Conservation (phyloP, 768 basidiomycete genomes). For the Phallus indusiatus region DNA sequence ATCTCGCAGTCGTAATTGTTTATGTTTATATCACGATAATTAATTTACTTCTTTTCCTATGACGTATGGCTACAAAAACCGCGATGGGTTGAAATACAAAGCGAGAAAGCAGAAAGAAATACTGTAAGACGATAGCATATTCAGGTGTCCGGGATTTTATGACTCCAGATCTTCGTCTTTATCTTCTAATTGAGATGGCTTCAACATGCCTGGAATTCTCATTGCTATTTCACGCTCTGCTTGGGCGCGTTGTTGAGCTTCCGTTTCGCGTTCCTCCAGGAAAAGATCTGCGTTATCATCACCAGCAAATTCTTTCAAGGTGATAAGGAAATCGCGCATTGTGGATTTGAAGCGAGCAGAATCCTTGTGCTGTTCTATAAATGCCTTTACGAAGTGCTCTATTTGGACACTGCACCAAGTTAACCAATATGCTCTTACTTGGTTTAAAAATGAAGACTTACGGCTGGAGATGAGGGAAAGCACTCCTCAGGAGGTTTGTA, state of each 20-base stretch:
- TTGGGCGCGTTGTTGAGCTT: slow-evolving; percentile 25
- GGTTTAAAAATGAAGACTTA: slow-evolving; percentile 13
- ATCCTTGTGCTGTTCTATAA: slow-evolving; percentile 10
- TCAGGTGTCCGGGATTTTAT: not conserved
- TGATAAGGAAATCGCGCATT: slow-evolving; percentile 39
- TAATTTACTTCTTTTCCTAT: not conserved
- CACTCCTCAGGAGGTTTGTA: slow-evolving; percentile 28
- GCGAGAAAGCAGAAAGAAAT: not conserved
- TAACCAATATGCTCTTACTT: not conserved
- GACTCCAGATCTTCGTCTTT: slow-evolving; percentile 21
- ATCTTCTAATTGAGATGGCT: slow-evolving; percentile 32
- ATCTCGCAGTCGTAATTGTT: not conserved
- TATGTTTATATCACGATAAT: slow-evolving; percentile 1
- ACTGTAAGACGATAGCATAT: not conserved
- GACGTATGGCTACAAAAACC: slow-evolving; percentile 9
- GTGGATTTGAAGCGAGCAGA: slow-evolving; percentile 30
- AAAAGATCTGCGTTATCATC: slow-evolving; percentile 33
- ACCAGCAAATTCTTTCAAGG: slow-evolving; percentile 36
- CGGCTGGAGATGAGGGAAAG: slow-evolving; percentile 36
- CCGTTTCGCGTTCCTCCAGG: slow-evolving; percentile 39
- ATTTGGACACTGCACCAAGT: slow-evolving; percentile 17
- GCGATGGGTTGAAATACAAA: slow-evolving; percentile 8
- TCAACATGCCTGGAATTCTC: slow-evolving; percentile 38
- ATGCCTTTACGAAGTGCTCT: slow-evolving; percentile 8
- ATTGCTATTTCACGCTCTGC: slow-evolving; percentile 33